Conservation (phyloP, 768 basidiomycete species). For the Leucocoprinus birnbaumii region DNA sequence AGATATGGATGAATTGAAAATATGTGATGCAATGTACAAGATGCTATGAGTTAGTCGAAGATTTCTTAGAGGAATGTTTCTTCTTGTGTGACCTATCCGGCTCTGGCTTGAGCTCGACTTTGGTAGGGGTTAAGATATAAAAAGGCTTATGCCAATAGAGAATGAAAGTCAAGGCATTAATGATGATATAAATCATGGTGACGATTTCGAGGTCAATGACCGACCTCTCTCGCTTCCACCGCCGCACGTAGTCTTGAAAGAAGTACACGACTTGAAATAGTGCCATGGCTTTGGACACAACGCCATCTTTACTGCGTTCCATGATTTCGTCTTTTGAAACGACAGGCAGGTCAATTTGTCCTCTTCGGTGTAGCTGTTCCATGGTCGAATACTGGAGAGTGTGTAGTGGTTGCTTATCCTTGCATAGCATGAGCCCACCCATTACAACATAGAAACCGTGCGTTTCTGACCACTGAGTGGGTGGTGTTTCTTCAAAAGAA, state of each 20-base stretch:
- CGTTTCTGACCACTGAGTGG: constrained; percentile 8
- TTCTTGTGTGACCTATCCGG: constrained; percentile 10
- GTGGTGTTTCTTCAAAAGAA: constrained; percentile 1
- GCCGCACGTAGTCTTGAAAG: constrained; percentile 12
- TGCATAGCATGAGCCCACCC: constrained; percentile 11
- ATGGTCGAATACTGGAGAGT: constrained; percentile 12
- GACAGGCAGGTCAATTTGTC: constrained; percentile 10
- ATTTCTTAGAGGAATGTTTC: constrained; percentile 4
- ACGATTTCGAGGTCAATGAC: constrained; percentile 11
- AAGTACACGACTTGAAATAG: constrained; percentile 13
- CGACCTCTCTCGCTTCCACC: constrained; percentile 12
- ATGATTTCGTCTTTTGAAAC: constrained; percentile 9
- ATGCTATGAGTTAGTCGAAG: constrained; percentile 1
- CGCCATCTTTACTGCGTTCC: constrained; percentile 10
- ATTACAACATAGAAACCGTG: constrained; percentile 11
- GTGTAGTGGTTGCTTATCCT: constrained; percentile 11
- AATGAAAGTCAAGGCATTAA: constrained; percentile 10
- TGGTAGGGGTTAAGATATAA: constrained; percentile 9
- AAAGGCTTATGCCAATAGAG: constrained; percentile 12
- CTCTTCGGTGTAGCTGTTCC: constrained; percentile 8
- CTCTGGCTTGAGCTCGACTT: constrained; percentile 8
- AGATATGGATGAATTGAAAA: neutral
- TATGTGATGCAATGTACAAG: neutral
- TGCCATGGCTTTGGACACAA: constrained; percentile 13
- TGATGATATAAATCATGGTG: constrained; percentile 11